These are phyloP conservation scores for Mycena sp. DNA, from an alignment of 1,284 basidiomycete genomes.

Conservation along the genomic window DNA sequence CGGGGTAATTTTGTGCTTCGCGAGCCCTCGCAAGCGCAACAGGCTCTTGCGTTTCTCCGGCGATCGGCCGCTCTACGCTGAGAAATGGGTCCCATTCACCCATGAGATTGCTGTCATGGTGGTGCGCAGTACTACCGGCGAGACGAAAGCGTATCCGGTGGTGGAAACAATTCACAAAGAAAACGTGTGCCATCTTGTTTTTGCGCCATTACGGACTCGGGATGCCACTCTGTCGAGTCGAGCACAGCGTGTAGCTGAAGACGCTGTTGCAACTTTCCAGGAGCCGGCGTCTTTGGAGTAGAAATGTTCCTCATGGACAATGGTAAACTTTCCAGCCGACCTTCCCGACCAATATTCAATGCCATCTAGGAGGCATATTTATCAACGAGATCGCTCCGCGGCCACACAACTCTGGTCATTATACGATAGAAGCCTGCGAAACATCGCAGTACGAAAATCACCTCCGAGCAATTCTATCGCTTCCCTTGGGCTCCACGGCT, in stretches of 20 bases:
- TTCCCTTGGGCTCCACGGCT: constrained; percentile 90
- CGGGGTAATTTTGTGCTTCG: constrained; percentile 90
- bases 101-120: constrained; percentile 99
- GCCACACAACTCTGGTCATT: constrained; percentile 99
- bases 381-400: constrained; percentile 99
- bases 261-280: constrained; percentile 81
- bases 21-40: constrained; percentile 59
- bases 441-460: constrained; percentile 99
- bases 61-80: constrained; percentile 85
- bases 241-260: constrained; percentile 84
- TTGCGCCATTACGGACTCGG: constrained; percentile 80
- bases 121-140: constrained; percentile 81
- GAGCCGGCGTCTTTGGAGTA: constrained; percentile 97
- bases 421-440: constrained; percentile 98
- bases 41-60: constrained; percentile 77
- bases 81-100: constrained; percentile 91
- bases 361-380: constrained; percentile 71
- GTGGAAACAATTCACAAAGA: constrained; percentile 98
- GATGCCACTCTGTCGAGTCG: constrained; percentile 66
- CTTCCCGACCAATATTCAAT: not conserved
- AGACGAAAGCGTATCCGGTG: constrained; percentile 87
- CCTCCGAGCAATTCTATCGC: constrained; percentile 92
- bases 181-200: constrained; percentile 94
- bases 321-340: constrained; percentile 59
- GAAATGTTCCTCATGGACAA: constrained; percentile 96